Conservation (phyloP, 208 protist genomes). For the Leishmania major region DNA sequence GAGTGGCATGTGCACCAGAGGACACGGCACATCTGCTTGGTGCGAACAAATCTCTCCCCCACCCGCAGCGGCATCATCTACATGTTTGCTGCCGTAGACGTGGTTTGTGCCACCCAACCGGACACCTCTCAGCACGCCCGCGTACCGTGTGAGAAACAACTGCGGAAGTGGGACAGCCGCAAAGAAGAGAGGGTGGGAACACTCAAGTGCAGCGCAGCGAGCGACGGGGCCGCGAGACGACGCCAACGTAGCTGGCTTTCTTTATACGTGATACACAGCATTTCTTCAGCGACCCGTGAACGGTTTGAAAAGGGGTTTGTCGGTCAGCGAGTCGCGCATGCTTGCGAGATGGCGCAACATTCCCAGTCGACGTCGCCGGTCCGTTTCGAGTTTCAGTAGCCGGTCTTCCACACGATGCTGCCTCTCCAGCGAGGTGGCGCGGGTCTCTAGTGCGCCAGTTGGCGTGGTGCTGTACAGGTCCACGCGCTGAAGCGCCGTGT, state of each 20-base stretch:
- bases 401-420: constrained; percentile 33
- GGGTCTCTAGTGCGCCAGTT: neutral
- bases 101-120: neutral
- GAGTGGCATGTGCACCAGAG: neutral
- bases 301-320: constrained; percentile 27
- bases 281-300: constrained; percentile 31
- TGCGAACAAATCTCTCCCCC: neutral
- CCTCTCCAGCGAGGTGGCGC: neutral
- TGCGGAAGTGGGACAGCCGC: neutral
- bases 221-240: neutral
- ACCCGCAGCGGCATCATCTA: neutral
- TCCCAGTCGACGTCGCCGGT: constrained; percentile 25
- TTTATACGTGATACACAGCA: too few species aligned
- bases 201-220: neutral
- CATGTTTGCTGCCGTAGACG: neutral
- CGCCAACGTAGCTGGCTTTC: neutral
- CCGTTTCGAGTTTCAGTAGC: constrained; percentile 26
- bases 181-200: neutral
- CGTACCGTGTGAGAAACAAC: neutral
- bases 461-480: constrained; percentile 14
- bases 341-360: constrained; percentile 18
- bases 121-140: neutral
- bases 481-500: constrained; percentile 8
- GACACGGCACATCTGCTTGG: neutral
- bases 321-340: constrained; percentile 20